These are phyloP conservation scores for Carallia brachiata DNA, from an alignment of 345 rosid genomes.

Conservation along the genomic window DNA sequence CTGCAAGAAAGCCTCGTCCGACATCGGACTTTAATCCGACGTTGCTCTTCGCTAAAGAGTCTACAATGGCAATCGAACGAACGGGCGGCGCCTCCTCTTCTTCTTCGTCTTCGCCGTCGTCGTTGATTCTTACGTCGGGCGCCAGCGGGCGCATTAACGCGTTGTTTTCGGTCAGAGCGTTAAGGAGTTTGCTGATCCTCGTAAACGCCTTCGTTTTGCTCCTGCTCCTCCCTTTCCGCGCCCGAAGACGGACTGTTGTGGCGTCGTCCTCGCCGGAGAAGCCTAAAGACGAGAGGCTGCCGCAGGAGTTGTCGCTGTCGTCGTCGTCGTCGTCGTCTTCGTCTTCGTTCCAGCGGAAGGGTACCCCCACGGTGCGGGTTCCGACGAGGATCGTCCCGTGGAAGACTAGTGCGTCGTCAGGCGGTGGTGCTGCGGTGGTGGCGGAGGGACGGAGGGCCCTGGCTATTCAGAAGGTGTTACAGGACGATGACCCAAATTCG, in stretches of 20 bases:
- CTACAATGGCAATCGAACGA: slow-evolving; percentile 38
- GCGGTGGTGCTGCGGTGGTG: slow-evolving; percentile 18
- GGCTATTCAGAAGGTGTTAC: slow-evolving; percentile 58
- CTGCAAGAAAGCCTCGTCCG: too few species aligned
- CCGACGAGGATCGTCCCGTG: slow-evolving; percentile 48
- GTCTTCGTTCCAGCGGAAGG: slow-evolving; percentile 27
- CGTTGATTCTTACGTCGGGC: slow-evolving; percentile 72
- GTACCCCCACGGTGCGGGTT: slow-evolving; percentile 38
- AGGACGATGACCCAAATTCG: slow-evolving; percentile 40
- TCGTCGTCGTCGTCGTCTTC: slow-evolving; percentile 10
- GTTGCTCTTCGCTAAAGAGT: too few species aligned
- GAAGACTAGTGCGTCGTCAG: slow-evolving; percentile 35
- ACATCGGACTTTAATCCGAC: too few species aligned
- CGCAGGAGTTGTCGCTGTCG: not conserved
- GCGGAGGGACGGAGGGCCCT: slow-evolving; percentile 54
- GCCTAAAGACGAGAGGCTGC: not conserved
- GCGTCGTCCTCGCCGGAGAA: not conserved
- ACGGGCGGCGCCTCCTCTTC: slow-evolving; percentile 4
- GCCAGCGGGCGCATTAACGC: slow-evolving; percentile 78
- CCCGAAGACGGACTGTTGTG: slow-evolving; percentile 23
- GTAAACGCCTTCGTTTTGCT: slow-evolving; percentile 49
- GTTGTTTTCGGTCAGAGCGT: slow-evolving; percentile 52
- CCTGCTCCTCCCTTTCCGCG: slow-evolving; percentile 55
- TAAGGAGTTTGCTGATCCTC: slow-evolving; percentile 39
- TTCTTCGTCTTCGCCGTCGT: slow-evolving; percentile 31